Percentiles rank a stretch among this genome's conserved stretches.
phyloP scores from a whole-genome alignment of 106 monocot species.

The Dendrobium nobile region DNA sequence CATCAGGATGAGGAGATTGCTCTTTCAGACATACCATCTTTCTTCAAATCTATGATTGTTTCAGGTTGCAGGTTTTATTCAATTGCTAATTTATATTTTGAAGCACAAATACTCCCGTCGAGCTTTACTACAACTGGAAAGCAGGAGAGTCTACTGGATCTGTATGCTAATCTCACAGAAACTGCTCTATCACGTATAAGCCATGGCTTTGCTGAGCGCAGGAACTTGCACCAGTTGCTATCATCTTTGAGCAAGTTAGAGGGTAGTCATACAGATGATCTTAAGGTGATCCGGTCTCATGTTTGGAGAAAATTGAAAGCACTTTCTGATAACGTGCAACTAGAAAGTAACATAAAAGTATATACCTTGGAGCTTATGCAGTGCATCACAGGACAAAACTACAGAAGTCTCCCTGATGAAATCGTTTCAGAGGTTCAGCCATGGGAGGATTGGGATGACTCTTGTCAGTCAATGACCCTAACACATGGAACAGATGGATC shows the following conservation, averaged over 20 bases:
- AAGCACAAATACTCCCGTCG: conserved; percentile 9
- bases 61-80: conserved; percentile 57
- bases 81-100: conserved; percentile 38
- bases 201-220: conserved; percentile 14
- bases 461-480: conserved; percentile 14
- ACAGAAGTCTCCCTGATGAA: conserved; percentile 38
- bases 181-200: conserved; percentile 26
- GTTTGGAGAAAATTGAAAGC: conserved; percentile 65
- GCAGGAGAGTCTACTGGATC: conserved; percentile 25
- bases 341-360: conserved; percentile 45
- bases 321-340: conserved; percentile 58
- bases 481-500: conserved; percentile 21
- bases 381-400: conserved; percentile 53
- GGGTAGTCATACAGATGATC: conserved; percentile 34
- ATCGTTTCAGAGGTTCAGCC: conserved; percentile 42
- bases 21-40: conserved; percentile 27
- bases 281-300: conserved; percentile 43
- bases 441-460: conserved; percentile 79
- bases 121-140: conserved; percentile 9
- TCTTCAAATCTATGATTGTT: conserved; percentile 58
- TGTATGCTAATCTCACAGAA: conserved; percentile 40
- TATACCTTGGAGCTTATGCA: conserved; percentile 85
- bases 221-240: conserved; percentile 43
- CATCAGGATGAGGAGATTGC: conserved; percentile 19
- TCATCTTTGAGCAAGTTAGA: conserved; percentile 58